Percentiles rank a stretch among this genome's conserved stretches.
phyloP scores from a whole-genome alignment of 2,329 filamentous ascomycete genomes.

The Calonectria naviculata region DNA sequence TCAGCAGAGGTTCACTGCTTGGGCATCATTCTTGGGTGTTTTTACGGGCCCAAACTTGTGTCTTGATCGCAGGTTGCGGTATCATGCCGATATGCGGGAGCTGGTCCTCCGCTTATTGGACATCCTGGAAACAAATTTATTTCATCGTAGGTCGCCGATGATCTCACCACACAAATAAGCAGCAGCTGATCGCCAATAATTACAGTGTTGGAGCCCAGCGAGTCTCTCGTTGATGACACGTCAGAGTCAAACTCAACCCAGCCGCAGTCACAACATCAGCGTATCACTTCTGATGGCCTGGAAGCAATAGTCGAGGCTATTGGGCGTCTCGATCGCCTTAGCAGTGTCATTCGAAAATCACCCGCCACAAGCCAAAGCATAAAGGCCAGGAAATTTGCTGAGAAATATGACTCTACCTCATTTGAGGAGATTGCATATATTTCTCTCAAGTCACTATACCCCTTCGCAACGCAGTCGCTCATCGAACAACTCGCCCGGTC shows the following conservation, averaged over 20 bases:
- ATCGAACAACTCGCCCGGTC: not conserved
- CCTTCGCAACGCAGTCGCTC: not conserved
- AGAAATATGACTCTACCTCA: not conserved
- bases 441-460: not conserved
- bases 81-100: slow-evolving; percentile 1
- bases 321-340: not conserved
- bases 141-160: not conserved
- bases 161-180: not conserved
- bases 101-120: slow-evolving; percentile 1
- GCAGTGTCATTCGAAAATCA: not conserved
- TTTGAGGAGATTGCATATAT: not conserved
- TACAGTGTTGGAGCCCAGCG: not conserved
- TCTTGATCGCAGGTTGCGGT: not conserved
- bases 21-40: slow-evolving; percentile 1
- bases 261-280: not conserved
- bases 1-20: not conserved
- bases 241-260: not conserved
- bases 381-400: not conserved
- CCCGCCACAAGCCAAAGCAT: not conserved
- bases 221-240: not conserved
- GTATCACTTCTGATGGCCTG: not conserved
- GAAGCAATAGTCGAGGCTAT: not conserved
- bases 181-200: not conserved
- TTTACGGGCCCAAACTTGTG: slow-evolving; percentile 4
- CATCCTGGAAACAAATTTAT: not conserved